Percentiles rank a stretch among this genome's conserved stretches.
Evolutionary conservation across 768 basidiomycete genomes (phyloP).

Genomic region (Mycena filopes): DNA sequence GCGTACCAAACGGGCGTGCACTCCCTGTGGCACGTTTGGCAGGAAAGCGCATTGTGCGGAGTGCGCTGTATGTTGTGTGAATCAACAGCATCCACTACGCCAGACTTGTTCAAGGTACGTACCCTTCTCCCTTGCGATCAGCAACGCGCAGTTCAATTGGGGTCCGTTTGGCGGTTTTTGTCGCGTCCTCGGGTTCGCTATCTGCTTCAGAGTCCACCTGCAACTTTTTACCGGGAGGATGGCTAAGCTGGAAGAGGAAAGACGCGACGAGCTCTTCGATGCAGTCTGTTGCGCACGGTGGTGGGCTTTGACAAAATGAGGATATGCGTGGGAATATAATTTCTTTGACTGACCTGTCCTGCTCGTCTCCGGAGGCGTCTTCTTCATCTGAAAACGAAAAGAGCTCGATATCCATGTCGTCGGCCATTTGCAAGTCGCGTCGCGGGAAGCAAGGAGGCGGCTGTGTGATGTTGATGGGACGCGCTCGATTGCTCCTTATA

Average conservation of each 20-base stretch:
- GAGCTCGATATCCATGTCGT: constrained; percentile 11
- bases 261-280: constrained; percentile 33
- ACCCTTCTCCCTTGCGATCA: constrained; percentile 22
- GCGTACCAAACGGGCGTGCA: constrained; percentile 53
- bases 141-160: constrained; percentile 26
- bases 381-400: constrained; percentile 13
- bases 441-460: too few species aligned
- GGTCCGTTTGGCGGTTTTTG: not conserved
- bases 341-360: not conserved
- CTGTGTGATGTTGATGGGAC: too few species aligned
- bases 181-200: not conserved
- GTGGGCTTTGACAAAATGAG: not conserved
- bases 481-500: too few species aligned
- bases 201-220: not conserved
- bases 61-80: not conserved
- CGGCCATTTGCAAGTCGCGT: not conserved
- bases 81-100: too few species aligned
- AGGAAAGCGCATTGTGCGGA: constrained; percentile 45
- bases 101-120: too few species aligned
- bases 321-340: not conserved
- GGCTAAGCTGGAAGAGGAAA: constrained; percentile 28
- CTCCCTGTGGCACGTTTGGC: constrained; percentile 47
- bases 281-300: constrained; percentile 20
- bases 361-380: not conserved
- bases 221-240: not conserved